Percentiles rank a stretch among this genome's conserved stretches.
phyloP scores from a whole-genome alignment of 2,329 filamentous ascomycete species.

The Zymoseptoria brevis region DNA sequence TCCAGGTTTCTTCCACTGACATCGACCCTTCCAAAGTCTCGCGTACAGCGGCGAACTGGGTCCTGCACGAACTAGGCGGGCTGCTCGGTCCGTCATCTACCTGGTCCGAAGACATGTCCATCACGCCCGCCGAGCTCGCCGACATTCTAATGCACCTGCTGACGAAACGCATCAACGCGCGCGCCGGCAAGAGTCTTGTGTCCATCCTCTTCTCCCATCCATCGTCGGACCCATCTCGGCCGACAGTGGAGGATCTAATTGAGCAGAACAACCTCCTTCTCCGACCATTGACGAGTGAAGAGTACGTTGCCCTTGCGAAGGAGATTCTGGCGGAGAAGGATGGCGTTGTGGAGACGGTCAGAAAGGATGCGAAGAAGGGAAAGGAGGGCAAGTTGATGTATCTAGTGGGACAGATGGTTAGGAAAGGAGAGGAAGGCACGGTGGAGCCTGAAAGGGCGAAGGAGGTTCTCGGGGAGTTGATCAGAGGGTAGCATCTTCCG shows the following conservation, averaged over 20 bases:
- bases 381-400: constrained; percentile 60
- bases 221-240: constrained; percentile 12
- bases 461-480: constrained; percentile 36
- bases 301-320: constrained; percentile 50
- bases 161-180: constrained; percentile 41
- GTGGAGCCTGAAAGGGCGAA: constrained; percentile 55
- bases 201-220: constrained; percentile 40
- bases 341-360: constrained; percentile 52
- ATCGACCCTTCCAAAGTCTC: constrained; percentile 30
- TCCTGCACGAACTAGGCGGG: constrained; percentile 46
- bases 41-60: constrained; percentile 52
- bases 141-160: constrained; percentile 37
- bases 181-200: constrained; percentile 54
- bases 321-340: constrained; percentile 47
- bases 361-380: constrained; percentile 51
- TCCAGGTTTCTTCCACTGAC: constrained; percentile 28
- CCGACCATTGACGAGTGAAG: constrained; percentile 45
- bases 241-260: constrained; percentile 46
- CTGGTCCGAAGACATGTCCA: constrained; percentile 35
- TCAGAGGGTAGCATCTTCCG: neutral
- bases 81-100: constrained; percentile 31
- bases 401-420: constrained; percentile 63
- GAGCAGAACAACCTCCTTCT: constrained; percentile 50
- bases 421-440: constrained; percentile 50
- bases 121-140: constrained; percentile 36